Evolutionary conservation across 1,284 basidiomycete species (phyloP).

Genomic region (Butyriboletus appendiculatus): DNA sequence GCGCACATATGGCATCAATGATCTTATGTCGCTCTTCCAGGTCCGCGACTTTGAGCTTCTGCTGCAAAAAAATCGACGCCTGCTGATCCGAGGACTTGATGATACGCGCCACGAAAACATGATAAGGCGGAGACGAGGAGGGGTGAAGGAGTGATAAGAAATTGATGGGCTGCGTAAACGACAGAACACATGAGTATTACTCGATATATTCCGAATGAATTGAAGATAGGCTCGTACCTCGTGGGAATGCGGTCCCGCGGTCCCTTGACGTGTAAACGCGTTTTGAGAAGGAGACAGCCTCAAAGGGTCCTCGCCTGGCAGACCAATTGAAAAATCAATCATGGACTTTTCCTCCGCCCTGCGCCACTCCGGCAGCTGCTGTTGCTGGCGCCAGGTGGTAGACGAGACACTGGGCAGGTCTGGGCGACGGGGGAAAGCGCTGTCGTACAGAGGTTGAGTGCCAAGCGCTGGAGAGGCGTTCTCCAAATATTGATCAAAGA

Average conservation of each 20-base stretch:
- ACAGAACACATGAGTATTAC: conserved; percentile 12
- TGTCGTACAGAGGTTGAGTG: conserved; percentile 40
- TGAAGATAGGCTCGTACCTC: conserved; percentile 35
- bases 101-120: conserved; percentile 75
- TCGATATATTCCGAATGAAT: conserved; percentile 26
- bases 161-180: conserved; percentile 67
- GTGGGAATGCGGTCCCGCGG: conserved; percentile 35
- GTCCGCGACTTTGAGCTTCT: conserved; percentile 84
- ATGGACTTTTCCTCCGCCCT: conserved; percentile 25
- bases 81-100: conserved; percentile 86
- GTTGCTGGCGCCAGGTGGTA: conserved; percentile 28
- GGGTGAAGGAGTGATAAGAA: conserved; percentile 81
- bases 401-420: conserved; percentile 18
- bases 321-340: conserved; percentile 20
- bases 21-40: conserved; percentile 75
- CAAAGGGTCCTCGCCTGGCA: conserved; percentile 27
- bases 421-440: conserved; percentile 30
- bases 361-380: conserved; percentile 32
- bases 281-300: conserved; percentile 31
- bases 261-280: conserved; percentile 27
- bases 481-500: conserved; percentile 56
- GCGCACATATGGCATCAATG: conserved; percentile 77
- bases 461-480: conserved; percentile 38
- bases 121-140: conserved; percentile 78
- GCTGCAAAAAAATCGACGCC: conserved; percentile 84